These are phyloP conservation scores for Dissophora ornata DNA, from an alignment of 192 early-diverging fungal species.

Conservation along the genomic window DNA sequence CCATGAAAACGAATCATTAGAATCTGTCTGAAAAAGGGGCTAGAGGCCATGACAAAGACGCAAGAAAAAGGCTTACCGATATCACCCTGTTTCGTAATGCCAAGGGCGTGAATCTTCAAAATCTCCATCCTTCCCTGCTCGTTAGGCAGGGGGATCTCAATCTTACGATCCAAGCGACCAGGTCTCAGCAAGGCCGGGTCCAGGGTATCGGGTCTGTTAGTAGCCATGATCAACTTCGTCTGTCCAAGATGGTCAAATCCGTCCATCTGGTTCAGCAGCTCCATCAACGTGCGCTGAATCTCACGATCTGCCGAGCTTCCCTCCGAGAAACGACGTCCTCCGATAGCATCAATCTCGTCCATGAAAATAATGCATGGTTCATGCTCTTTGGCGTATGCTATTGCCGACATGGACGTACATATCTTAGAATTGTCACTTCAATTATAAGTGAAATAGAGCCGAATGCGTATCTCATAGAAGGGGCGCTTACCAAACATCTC, in stretches of 20 bases:
- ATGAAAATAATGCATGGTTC: constrained; percentile 99
- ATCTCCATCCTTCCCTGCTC: constrained; percentile 98
- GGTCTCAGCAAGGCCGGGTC: constrained; percentile 98
- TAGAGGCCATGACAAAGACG: too few relatives aligned
- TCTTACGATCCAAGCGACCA: constrained; percentile 97
- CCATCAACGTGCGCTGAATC: constrained; percentile 99
- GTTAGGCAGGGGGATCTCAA: constrained; percentile 99
- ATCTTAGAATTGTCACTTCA: too few relatives aligned
- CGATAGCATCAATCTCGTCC: constrained; percentile 99
- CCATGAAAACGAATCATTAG: too few relatives aligned
- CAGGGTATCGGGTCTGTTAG: constrained; percentile 98
- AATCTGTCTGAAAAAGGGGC: too few relatives aligned
- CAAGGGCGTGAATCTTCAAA: constrained; percentile 94
- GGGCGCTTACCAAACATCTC: constrained; percentile 97
- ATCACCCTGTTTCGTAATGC: constrained; percentile 96
- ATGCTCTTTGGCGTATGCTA: constrained; percentile 96
- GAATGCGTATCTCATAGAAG: too few relatives aligned
- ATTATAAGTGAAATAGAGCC: too few relatives aligned
- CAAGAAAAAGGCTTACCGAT: constrained; percentile 71
- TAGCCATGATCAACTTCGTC: constrained; percentile 99
- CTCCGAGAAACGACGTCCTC: constrained; percentile 97
- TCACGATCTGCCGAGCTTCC: constrained; percentile 99
- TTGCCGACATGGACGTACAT: too few relatives aligned
- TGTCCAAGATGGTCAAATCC: constrained; percentile 99
- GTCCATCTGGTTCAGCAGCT: constrained; percentile 99